Evolutionary conservation across 177 flowering plant species (phyloP).

Genomic region (Telopea speciosissima): DNA sequence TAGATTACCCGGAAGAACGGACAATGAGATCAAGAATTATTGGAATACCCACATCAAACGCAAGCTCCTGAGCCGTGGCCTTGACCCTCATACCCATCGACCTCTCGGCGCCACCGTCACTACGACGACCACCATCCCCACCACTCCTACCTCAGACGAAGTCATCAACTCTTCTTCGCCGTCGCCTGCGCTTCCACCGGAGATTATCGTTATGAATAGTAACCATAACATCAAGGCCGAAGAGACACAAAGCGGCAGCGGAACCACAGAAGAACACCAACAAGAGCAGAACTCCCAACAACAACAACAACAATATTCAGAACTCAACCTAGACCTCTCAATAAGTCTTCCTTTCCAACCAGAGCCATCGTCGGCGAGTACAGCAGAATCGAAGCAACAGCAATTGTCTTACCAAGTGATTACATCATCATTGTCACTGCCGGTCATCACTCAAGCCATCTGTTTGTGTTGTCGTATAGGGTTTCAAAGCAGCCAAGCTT

Average conservation of each 20-base stretch:
- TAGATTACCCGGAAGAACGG: constrained; percentile 31
- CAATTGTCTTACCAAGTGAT: not conserved
- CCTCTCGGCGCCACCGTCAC: not conserved
- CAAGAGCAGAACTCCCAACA: too few relatives aligned
- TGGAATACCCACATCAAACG: constrained; percentile 32
- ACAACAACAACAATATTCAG: constrained; percentile 8
- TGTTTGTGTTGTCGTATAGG: constrained; percentile 33
- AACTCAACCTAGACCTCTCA: constrained; percentile 35
- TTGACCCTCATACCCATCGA: constrained; percentile 15
- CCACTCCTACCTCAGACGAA: not conserved
- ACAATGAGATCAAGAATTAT: constrained; percentile 37
- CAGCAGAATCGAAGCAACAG: constrained; percentile 13
- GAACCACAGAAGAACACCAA: constrained; percentile 12
- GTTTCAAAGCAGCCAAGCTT: constrained; percentile 20
- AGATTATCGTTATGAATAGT: not conserved
- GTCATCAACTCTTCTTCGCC: not conserved
- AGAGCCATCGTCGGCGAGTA: not conserved
- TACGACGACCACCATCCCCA: not conserved
- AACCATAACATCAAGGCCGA: not conserved
- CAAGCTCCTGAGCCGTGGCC: constrained; percentile 10
- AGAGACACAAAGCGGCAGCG: constrained; percentile 11
- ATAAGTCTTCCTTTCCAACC: constrained; percentile 27
- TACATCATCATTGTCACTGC: not conserved
- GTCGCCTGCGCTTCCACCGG: not conserved
- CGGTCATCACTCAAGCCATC: constrained; percentile 9